Evolutionary conservation across 352 stramenopile species (phyloP).

Genomic region (Pythium utonaiense): DNA sequence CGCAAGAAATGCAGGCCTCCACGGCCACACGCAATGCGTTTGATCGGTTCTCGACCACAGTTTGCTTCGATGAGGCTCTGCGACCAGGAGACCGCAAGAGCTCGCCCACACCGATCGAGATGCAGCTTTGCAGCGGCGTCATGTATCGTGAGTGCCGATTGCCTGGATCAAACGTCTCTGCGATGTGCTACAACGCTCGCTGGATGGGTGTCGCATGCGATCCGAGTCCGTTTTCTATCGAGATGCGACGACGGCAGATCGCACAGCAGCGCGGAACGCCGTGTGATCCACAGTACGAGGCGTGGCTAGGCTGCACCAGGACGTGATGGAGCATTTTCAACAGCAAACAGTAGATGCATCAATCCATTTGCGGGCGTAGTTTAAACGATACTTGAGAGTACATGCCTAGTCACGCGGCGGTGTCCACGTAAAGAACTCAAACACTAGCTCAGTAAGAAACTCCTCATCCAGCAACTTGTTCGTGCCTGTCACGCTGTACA

Average conservation of each 20-base stretch:
- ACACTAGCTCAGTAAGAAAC: neutral
- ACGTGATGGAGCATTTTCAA: neutral
- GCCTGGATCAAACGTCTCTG: neutral
- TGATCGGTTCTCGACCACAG: neutral
- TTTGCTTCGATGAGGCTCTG: constrained; percentile 20
- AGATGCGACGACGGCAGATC: constrained; percentile 35
- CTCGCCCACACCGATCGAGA: neutral
- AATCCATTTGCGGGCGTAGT: no score
- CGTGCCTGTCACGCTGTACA: constrained; percentile 8
- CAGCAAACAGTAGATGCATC: neutral
- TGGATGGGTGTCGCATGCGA: constrained; percentile 32
- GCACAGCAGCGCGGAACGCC: constrained; percentile 14
- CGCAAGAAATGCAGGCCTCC: neutral
- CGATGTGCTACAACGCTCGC: constrained; percentile 32
- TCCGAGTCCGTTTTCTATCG: constrained; percentile 13
- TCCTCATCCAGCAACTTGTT: constrained; percentile 5
- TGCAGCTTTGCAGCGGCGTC: neutral
- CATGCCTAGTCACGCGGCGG: no score
- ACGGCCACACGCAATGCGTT: neutral
- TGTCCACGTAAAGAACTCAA: constrained; percentile 3
- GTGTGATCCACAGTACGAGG: constrained; percentile 27
- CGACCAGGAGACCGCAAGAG: neutral
- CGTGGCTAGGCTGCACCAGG: constrained; percentile 30
- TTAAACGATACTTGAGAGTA: no score
- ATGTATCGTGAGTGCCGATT: constrained; percentile 23